A percentile compares a stretch with the other conserved stretches of the same genome.
phyloP scores from a whole-genome alignment of 495 filamentous ascomycete genomes.

The Hypoxylon fragiforme region DNA sequence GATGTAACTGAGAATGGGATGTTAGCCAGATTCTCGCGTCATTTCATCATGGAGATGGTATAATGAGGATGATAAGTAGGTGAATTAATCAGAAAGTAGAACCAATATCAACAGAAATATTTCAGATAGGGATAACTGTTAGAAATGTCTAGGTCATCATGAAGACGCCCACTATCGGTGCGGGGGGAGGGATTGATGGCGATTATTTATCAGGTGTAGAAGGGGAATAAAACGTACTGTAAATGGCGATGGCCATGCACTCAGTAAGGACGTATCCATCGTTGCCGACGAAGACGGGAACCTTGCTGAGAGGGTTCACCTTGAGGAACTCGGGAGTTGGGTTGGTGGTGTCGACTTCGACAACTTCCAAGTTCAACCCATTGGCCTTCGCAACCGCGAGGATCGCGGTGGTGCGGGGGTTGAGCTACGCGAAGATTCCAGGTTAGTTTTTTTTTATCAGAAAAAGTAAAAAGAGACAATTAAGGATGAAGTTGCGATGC shows the following conservation, averaged over 20 bases:
- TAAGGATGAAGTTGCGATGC: slow-evolving; percentile 6
- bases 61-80: slow-evolving; percentile 12
- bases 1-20: slow-evolving; percentile 73
- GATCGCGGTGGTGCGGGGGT: slow-evolving; percentile 86
- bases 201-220: neutral
- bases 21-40: slow-evolving; percentile 41
- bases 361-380: slow-evolving; percentile 83
- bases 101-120: slow-evolving; percentile 73
- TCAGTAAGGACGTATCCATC: slow-evolving; percentile 91
- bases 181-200: slow-evolving; percentile 11
- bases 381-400: slow-evolving; percentile 95
- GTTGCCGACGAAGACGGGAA: slow-evolving; percentile 88
- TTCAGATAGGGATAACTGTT: slow-evolving; percentile 99
- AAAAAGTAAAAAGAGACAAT: neutral
- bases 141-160: slow-evolving; percentile 78
- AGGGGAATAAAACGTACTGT: slow-evolving; percentile 69
- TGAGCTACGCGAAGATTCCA: slow-evolving; percentile 59
- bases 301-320: slow-evolving; percentile 82
- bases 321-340: slow-evolving; percentile 76
- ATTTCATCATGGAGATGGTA: slow-evolving; percentile 23
- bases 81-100: slow-evolving; percentile 60
- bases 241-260: slow-evolving; percentile 93
- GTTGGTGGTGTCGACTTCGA: slow-evolving; percentile 65
- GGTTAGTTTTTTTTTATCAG: slow-evolving; percentile 41
- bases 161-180: slow-evolving; percentile 39